Conservation (phyloP, 192 early-diverging fungal species). For the Podila verticillata region DNA sequence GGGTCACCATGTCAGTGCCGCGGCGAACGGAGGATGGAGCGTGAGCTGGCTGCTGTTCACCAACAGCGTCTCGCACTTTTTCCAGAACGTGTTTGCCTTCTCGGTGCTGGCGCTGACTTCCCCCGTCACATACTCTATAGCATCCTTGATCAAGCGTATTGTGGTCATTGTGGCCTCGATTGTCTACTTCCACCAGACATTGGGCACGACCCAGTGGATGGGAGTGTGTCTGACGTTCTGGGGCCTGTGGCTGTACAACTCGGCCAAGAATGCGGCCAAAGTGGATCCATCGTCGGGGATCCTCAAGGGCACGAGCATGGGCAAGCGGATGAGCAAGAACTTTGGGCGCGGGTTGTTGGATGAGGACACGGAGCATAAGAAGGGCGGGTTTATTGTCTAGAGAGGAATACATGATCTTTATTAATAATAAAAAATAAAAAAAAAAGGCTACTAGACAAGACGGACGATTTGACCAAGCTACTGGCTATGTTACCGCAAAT, state of each 20-base stretch:
- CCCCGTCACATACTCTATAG: conserved; percentile 89
- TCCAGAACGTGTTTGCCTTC: conserved; percentile 85
- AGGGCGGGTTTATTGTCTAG: conserved; percentile 23
- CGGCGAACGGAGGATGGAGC: conserved; percentile 12
- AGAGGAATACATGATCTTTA: too few species aligned
- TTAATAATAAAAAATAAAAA: too few species aligned
- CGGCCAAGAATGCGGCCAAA: conserved; percentile 67
- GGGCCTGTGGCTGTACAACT: conserved; percentile 87
- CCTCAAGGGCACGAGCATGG: conserved; percentile 24
- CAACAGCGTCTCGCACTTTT: conserved; percentile 85
- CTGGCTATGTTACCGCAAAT: too few species aligned
- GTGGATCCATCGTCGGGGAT: conserved; percentile 26
- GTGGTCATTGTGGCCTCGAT: conserved; percentile 88
- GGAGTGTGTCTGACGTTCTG: conserved; percentile 85
- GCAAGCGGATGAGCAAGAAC: conserved; percentile 24
- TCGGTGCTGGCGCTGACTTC: conserved; percentile 77
- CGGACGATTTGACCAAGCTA: too few species aligned
- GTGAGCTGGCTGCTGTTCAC: conserved; percentile 69
- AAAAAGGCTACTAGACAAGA: too few species aligned
- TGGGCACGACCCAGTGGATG: conserved; percentile 69
- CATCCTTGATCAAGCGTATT: conserved; percentile 87
- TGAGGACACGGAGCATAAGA: conserved; percentile 2
- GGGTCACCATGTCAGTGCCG: neutral
- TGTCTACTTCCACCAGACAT: conserved; percentile 83
- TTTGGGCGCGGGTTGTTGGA: conserved; percentile 26